A percentile compares a stretch with the other conserved stretches of the same genome.
These are phyloP conservation scores for Dioscorea alata DNA, from an alignment of 106 monocot species.

Conservation along the genomic window DNA sequence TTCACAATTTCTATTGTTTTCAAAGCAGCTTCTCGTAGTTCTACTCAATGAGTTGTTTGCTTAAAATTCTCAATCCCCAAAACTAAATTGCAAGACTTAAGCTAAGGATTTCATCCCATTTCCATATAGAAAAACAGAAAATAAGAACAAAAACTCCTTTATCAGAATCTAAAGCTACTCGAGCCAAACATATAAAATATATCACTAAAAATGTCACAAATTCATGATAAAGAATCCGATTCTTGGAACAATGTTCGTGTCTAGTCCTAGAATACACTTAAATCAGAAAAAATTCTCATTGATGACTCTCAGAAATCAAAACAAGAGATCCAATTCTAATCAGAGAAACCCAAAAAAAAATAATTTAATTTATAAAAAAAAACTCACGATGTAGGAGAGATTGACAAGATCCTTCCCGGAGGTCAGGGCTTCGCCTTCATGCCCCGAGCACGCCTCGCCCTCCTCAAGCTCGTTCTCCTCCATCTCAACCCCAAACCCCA, in stretches of 20 bases:
- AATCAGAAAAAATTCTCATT: not conserved
- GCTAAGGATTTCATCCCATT: not conserved
- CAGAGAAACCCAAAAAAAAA: not conserved
- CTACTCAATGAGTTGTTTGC: not conserved
- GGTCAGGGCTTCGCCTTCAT: slow-evolving; percentile 22
- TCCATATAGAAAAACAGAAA: not conserved
- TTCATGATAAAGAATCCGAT: not conserved
- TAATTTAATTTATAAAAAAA: too few relatives aligned
- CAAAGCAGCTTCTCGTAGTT: not conserved
- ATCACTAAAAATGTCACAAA: not conserved
- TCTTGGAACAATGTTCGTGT: not conserved
- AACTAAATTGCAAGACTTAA: not conserved
- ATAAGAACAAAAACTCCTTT: too few relatives aligned
- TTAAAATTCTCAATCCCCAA: not conserved
- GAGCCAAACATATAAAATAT: not conserved
- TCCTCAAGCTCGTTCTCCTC: slow-evolving; percentile 72
- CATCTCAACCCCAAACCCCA: slow-evolving; percentile 34
- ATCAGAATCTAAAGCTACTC: not conserved
- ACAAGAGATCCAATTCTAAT: not conserved
- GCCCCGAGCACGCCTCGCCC: slow-evolving; percentile 45
- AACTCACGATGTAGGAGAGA: slow-evolving; percentile 61
- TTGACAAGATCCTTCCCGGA: slow-evolving; percentile 14
- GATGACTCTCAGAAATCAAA: not conserved
- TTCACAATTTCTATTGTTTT: not conserved
- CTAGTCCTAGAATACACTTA: not conserved